Percentiles rank a stretch among this genome's conserved stretches.
Evolutionary conservation across 805 yeast genomes (phyloP).

Genomic region (Nakazawaea ambrosiae): DNA sequence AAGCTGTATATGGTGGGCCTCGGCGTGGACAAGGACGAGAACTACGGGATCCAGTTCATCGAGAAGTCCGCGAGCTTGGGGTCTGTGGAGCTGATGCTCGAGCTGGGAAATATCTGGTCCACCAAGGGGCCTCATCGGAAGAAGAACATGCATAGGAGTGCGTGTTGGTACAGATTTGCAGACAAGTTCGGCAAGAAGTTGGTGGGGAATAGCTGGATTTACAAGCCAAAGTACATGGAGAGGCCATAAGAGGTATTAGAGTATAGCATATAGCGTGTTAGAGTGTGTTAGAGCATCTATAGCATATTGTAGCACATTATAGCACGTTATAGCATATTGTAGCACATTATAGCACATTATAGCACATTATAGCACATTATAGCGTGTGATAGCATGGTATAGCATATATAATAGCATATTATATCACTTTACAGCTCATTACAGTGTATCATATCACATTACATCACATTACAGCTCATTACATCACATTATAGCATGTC

Average conservation of each 20-base stretch:
- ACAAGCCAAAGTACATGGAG: slow-evolving; percentile 54
- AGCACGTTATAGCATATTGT: no score
- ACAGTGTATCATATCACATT: no score
- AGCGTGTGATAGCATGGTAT: no score
- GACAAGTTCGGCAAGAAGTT: slow-evolving; percentile 53
- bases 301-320: no score
- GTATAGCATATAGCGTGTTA: no score
- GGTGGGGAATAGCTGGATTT: slow-evolving; percentile 70
- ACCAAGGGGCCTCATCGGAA: slow-evolving; percentile 45
- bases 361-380: no score
- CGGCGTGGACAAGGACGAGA: slow-evolving; percentile 49
- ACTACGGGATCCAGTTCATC: slow-evolving; percentile 48
- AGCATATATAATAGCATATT: no score
- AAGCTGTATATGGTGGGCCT: slow-evolving; percentile 48
- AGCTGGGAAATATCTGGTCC: slow-evolving; percentile 64
- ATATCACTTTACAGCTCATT: no score
- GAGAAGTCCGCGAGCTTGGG: slow-evolving; percentile 66
- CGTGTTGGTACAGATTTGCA: slow-evolving; percentile 64
- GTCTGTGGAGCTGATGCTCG: slow-evolving; percentile 58
- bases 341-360: no score
- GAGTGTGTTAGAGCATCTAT: no score
- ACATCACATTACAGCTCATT: no score
- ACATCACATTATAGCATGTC: no score
- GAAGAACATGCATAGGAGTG: slow-evolving; percentile 55
- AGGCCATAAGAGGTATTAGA: neutral